These are phyloP conservation scores for Wallacemonas rigidus DNA, from an alignment of 208 protist genomes.

Conservation along the genomic window DNA sequence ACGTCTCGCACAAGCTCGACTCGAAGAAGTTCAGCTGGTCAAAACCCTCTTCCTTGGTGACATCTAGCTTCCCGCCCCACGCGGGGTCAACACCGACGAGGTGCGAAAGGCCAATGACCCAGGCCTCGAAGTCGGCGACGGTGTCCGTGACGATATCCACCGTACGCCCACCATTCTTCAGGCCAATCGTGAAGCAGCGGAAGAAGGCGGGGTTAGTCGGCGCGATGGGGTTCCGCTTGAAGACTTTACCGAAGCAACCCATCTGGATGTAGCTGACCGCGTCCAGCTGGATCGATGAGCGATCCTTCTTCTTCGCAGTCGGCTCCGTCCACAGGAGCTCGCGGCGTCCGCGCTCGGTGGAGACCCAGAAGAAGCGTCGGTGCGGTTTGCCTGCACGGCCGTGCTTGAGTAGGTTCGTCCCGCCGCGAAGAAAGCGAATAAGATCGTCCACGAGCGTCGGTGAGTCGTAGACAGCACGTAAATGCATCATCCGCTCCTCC, in stretches of 20 bases:
- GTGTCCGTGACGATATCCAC: constrained; percentile 90
- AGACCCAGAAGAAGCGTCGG: constrained; percentile 86
- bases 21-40: constrained; percentile 84
- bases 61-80: constrained; percentile 90
- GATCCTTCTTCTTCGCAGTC: constrained; percentile 40
- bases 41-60: constrained; percentile 66
- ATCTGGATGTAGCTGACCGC: constrained; percentile 88
- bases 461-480: constrained; percentile 90
- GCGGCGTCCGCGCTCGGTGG: constrained; percentile 36
- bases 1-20: constrained; percentile 76
- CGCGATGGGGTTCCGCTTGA: constrained; percentile 71
- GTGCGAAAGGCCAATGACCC: constrained; percentile 87
- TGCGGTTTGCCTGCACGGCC: constrained; percentile 91
- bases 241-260: constrained; percentile 92
- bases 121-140: constrained; percentile 92
- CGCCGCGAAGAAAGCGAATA: constrained; percentile 78
- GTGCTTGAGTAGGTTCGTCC: constrained; percentile 91
- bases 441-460: constrained; percentile 83
- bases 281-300: constrained; percentile 65
- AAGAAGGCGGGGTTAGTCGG: constrained; percentile 78
- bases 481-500: constrained; percentile 57
- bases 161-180: constrained; percentile 82
- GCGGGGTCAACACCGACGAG: constrained; percentile 84
- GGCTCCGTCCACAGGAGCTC: constrained; percentile 85
- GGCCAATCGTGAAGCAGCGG: constrained; percentile 84